Evolutionary conservation across 192 early-diverging fungal genomes (phyloP), one percentile per base, ranked within the genome.

Genomic region (Chytriomyces sp.): DNA sequence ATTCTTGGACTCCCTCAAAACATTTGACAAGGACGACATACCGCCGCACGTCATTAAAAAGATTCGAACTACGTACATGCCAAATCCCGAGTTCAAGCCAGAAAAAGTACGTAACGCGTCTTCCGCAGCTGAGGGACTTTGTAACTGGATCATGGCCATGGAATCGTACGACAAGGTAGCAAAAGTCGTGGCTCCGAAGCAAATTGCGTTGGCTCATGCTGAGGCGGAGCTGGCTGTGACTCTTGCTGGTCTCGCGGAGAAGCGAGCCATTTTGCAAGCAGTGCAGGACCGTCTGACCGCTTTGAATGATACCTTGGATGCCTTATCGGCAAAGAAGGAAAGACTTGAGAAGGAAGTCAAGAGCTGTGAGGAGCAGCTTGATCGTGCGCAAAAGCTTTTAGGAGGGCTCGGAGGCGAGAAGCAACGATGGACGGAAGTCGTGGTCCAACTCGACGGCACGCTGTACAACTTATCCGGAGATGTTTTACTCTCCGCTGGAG

Each of bases 51-150:
- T 90, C 62, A 90, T 90, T 76, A 90, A 90, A 73, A 81, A 86
- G 49, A 90, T 90, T 57, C 75, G 89, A 59, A 77, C 77, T 10
- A 86, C 74, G 20, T 90, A 85, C 73, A 84, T 90, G 50, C 89
- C 89, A 28, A 90, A 90, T 70, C 82, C 86, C 11, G 89, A 90
- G 75, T 90, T 90, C 82, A 86, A 86, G 48, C 89, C 89, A 0
- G 89, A 90, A 82, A 90, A 90, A 69, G 87, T 90, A 7, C 74
- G 86, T 43, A 88, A 90, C 63, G 89, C 89, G n/a, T 89, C 87
- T 7, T 86, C 86, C 18, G 89, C 89, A 20, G 89, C 89, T 5
- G 89, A 90, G 75, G 89, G 89, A 45, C 79, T 90, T 6, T 90
- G 89, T 80, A 85, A 64, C 77, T 90, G 89, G 89, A 85, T 90